A percentile compares a stretch with the other conserved stretches of the same genome.
Conservation (phyloP, 2,329 filamentous ascomycete genomes). For the Alternaria sp. region DNA sequence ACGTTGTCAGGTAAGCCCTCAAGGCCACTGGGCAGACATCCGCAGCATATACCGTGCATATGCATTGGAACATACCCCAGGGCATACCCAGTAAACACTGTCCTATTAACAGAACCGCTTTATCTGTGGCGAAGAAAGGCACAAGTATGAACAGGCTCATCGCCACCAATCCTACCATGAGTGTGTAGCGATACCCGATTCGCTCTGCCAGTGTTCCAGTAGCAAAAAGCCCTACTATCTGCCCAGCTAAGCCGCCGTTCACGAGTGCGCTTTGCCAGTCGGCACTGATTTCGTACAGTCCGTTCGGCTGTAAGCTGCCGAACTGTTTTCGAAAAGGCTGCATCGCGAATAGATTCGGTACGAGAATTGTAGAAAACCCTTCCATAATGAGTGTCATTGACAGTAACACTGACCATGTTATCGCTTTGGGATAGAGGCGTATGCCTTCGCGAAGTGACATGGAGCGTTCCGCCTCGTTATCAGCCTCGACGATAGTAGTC, state of each 20-base stretch:
- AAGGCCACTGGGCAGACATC: conserved; percentile 73
- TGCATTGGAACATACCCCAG: conserved; percentile 53
- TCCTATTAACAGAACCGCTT: conserved; percentile 22
- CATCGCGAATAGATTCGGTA: conserved; percentile 74
- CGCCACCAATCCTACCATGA: conserved; percentile 23
- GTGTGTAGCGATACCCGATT: conserved; percentile 43
- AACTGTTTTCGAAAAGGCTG: conserved; percentile 52
- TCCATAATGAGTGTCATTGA: conserved; percentile 89
- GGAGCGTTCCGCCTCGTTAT: conserved; percentile 14
- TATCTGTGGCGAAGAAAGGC: conserved; percentile 29
- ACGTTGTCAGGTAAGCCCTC: conserved; percentile 64
- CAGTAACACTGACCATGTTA: conserved; percentile 80
- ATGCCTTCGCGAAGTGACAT: conserved; percentile 71
- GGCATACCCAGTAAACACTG: conserved; percentile 42
- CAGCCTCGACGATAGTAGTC: not conserved
- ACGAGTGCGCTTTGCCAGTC: conserved; percentile 54
- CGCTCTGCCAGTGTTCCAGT: conserved; percentile 53
- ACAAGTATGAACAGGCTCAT: conserved; percentile 24
- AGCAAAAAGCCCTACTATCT: conserved; percentile 52
- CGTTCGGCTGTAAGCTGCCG: conserved; percentile 30
- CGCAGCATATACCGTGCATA: conserved; percentile 56
- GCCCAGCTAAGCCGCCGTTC: conserved; percentile 54
- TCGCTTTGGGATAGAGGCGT: conserved; percentile 82
- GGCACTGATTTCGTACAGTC: conserved; percentile 49
- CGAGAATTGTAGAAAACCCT: conserved; percentile 79